A percentile compares a stretch with the other conserved stretches of the same genome.
Conservation (phyloP, 1,139 yeast species). For the Meyerozyma smithsonii region DNA sequence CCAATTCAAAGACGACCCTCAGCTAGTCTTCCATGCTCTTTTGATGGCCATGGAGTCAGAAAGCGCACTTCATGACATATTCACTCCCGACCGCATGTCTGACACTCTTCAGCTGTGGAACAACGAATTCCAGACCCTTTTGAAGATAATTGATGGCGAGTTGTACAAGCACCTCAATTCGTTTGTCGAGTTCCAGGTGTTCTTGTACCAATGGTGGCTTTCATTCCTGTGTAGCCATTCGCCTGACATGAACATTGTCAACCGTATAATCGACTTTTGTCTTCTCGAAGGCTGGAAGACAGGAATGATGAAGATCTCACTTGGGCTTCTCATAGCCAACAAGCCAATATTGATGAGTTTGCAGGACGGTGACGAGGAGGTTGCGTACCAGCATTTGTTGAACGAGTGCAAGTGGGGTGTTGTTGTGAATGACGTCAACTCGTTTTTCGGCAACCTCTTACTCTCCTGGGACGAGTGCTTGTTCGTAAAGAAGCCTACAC, state of each 20-base stretch:
- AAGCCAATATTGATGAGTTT: constrained; percentile 47
- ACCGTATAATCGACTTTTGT: constrained; percentile 52
- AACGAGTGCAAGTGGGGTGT: constrained; percentile 53
- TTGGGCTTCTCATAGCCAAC: constrained; percentile 52
- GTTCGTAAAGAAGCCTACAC: constrained; percentile 13
- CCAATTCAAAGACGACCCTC: constrained; percentile 42
- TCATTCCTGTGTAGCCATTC: constrained; percentile 62
- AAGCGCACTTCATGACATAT: constrained; percentile 52
- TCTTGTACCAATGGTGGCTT: constrained; percentile 62
- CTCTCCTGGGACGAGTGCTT: constrained; percentile 33
- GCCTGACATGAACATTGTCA: constrained; percentile 46
- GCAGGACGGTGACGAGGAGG: constrained; percentile 51
- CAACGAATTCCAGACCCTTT: constrained; percentile 46
- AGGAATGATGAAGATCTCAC: constrained; percentile 56
- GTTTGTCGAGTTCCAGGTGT: constrained; percentile 40
- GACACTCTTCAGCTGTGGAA: constrained; percentile 52
- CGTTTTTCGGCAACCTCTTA: constrained; percentile 37
- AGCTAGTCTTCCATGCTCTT: constrained; percentile 51
- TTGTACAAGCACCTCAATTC: constrained; percentile 42
- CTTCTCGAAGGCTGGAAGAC: constrained; percentile 63
- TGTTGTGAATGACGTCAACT: constrained; percentile 44
- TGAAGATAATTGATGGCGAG: constrained; percentile 37
- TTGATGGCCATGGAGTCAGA: constrained; percentile 62
- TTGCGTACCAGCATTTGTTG: constrained; percentile 55
- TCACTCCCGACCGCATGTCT: constrained; percentile 50